phyloP scores from a whole-genome alignment of 139 green algal species.

The Closterium sp. region DNA sequence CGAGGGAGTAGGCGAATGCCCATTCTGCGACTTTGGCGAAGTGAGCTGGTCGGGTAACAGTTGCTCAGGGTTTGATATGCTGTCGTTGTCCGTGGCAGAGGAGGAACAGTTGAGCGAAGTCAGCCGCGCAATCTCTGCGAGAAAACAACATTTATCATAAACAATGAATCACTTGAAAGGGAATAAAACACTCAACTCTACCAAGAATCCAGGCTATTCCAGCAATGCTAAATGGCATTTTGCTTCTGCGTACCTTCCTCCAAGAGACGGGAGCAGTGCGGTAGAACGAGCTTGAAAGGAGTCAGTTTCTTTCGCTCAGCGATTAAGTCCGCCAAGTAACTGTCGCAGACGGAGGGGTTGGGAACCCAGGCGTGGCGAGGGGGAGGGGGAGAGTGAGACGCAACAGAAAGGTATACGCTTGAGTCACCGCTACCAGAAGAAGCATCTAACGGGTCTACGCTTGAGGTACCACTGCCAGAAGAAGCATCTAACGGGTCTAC shows the following conservation, averaged over 20 bases:
- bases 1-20: background rate
- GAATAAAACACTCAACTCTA: background rate
- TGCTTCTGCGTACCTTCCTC: constrained; percentile 1
- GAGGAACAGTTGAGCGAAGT: background rate
- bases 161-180: background rate
- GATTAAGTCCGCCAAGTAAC: constrained; percentile 10
- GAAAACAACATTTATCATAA: constrained; percentile 5
- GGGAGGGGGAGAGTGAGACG: no score
- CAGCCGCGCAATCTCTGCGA: constrained; percentile 13
- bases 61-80: background rate
- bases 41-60: background rate
- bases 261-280: constrained; percentile 12
- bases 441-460: no score
- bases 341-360: background rate
- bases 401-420: no score
- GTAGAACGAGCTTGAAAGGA: constrained; percentile 20
- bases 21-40: background rate
- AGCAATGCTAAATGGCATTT: background rate
- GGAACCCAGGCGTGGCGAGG: no score
- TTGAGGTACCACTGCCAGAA: no score
- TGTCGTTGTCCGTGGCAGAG: constrained; percentile 3
- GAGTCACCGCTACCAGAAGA: no score
- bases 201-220: background rate
- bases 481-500: no score
- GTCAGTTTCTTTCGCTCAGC: constrained; percentile 16